Conservation (phyloP, 495 filamentous ascomycete genomes). For the Delitschia confertaspora region DNA sequence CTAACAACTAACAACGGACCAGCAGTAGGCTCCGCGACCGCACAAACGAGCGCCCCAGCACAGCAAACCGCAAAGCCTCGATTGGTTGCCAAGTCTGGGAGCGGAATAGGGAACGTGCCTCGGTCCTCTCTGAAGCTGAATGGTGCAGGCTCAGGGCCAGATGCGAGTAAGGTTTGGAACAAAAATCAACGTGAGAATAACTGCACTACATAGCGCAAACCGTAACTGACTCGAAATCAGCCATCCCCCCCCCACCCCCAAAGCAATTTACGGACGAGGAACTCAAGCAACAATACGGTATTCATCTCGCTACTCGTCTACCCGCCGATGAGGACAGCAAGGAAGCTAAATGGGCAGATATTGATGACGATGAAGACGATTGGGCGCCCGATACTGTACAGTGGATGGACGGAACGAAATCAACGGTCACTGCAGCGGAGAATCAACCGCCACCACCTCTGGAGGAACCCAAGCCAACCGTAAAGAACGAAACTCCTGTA, state of each 20-base stretch:
- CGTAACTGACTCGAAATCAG: too few species aligned
- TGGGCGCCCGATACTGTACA: constrained; percentile 95
- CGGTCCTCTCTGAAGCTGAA: constrained; percentile 40
- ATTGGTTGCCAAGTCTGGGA: constrained; percentile 58
- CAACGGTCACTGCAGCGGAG: constrained; percentile 57
- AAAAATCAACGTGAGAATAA: constrained; percentile 77
- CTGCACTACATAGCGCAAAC: constrained; percentile 7
- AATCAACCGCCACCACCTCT: constrained; percentile 37
- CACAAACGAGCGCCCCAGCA: constrained; percentile 44
- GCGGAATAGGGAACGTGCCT: constrained; percentile 45
- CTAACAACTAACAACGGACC: neutral
- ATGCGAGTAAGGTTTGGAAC: constrained; percentile 86
- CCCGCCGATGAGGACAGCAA: constrained; percentile 73
- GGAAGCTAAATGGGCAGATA: constrained; percentile 94
- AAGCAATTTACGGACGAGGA: constrained; percentile 98
- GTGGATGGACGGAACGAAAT: constrained; percentile 96
- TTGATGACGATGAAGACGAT: constrained; percentile 96
- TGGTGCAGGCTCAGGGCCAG: constrained; percentile 46
- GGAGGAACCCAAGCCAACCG: constrained; percentile 25
- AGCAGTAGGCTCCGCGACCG: constrained; percentile 33
- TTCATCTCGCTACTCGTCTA: constrained; percentile 87
- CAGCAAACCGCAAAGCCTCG: constrained; percentile 47
- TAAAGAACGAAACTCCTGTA: constrained; percentile 35
- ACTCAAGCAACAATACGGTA: constrained; percentile 87
- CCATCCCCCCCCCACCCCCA: constrained; percentile 64